Evolutionary conservation across 23 red algal genomes (phyloP).

Genomic region (Gracilaria domingensis): DNA sequence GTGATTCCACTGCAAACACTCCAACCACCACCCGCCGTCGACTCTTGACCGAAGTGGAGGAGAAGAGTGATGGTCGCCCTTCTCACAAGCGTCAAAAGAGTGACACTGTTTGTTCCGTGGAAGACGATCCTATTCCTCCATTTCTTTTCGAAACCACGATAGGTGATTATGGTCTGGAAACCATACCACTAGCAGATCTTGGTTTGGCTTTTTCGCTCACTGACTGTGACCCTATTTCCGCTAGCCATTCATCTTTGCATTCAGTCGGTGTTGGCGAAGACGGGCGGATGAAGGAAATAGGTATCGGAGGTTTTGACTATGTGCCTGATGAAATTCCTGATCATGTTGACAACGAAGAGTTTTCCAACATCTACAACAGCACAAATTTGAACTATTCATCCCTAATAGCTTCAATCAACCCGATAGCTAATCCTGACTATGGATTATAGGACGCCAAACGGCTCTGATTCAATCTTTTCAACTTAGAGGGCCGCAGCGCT

Average conservation of each 20-base stretch:
- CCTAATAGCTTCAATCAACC: conserved; percentile 58
- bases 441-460: conserved; percentile 25
- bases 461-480: conserved; percentile 22
- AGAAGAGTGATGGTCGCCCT: conserved; percentile 21
- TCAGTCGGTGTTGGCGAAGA: conserved; percentile 16
- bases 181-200: conserved; percentile 24
- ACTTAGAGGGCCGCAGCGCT: neutral
- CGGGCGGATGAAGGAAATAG: conserved; percentile 14
- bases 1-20: neutral
- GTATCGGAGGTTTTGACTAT: conserved; percentile 1
- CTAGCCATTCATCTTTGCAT: conserved; percentile 16
- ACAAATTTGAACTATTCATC: conserved; percentile 45
- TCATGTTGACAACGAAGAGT: conserved; percentile 4
- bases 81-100: conserved; percentile 40
- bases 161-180: conserved; percentile 49
- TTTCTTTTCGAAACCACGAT: conserved; percentile 44
- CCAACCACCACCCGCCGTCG: neutral
- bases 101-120: conserved; percentile 24
- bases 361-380: conserved; percentile 42
- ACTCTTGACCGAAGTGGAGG: neutral
- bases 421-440: conserved; percentile 58
- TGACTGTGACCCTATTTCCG: conserved; percentile 12
- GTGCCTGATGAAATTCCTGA: conserved; percentile 8
- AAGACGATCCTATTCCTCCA: conserved; percentile 27
- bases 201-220: conserved; percentile 25